Conservation (phyloP, 495 filamentous ascomycete genomes). For the Talaromyces adpressus region DNA sequence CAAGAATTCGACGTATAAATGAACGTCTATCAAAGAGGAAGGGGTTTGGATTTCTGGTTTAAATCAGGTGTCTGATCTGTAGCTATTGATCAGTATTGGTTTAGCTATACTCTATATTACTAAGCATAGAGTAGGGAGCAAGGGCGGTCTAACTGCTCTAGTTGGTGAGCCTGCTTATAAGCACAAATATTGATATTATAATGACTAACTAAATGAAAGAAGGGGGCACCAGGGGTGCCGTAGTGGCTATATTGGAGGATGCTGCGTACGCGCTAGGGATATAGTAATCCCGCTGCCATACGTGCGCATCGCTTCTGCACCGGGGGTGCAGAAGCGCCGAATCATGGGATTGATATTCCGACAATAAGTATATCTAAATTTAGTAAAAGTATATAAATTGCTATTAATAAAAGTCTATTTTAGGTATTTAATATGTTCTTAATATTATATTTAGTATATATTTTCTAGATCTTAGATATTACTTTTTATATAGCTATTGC, state of each 20-base stretch:
- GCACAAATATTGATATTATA: neutral
- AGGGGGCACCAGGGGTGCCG: neutral
- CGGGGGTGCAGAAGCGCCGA: neutral
- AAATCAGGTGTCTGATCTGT: no score
- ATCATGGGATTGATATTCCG: neutral
- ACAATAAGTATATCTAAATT: neutral
- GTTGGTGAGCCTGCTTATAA: neutral
- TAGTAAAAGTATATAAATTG: neutral
- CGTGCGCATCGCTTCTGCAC: neutral
- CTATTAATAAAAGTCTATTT: no score
- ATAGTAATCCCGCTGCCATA: neutral
- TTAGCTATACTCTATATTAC: neutral
- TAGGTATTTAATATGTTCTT: neutral
- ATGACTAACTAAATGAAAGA: neutral
- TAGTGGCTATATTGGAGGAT: neutral
- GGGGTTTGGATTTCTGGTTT: no score
- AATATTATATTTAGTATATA: neutral
- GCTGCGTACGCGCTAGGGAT: neutral
- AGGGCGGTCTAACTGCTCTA: conserved; percentile 3
- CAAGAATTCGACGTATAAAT: no score
- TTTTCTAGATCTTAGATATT: neutral
- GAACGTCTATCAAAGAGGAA: no score
- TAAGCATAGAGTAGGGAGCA: neutral
- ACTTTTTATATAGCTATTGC: no score
- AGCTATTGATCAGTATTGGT: neutral